Percentiles rank a stretch among this genome's conserved stretches.
phyloP scores from a whole-genome alignment of 2,329 filamentous ascomycete species.

The Penicillium sumatraense region DNA sequence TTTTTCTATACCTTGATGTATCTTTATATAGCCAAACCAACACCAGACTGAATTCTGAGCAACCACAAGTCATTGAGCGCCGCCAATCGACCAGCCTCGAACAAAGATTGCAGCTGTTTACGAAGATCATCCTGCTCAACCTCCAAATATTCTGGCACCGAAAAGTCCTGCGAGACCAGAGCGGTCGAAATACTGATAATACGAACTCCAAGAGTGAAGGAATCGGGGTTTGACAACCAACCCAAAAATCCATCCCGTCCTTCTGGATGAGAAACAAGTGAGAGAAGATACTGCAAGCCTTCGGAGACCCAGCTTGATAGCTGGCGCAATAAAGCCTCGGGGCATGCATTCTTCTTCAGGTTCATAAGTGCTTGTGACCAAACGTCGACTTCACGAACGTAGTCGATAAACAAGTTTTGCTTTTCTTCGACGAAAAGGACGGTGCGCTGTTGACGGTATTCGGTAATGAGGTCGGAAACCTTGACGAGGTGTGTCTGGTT shows the following conservation, averaged over 20 bases:
- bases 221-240: conserved; percentile 70
- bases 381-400: conserved; percentile 71
- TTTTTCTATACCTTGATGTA: background rate
- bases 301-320: conserved; percentile 39
- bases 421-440: conserved; percentile 84
- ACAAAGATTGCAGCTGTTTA: conserved; percentile 30
- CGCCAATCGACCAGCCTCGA: conserved; percentile 25
- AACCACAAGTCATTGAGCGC: conserved; percentile 41
- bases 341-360: conserved; percentile 31
- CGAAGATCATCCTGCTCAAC: conserved; percentile 21
- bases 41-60: conserved; percentile 30
- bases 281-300: conserved; percentile 35
- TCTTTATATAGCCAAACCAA: conserved; percentile 8
- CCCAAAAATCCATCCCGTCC: conserved; percentile 70
- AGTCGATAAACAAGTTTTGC: conserved; percentile 91
- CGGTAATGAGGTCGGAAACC: conserved; percentile 35
- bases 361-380: conserved; percentile 64
- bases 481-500: conserved; percentile 19
- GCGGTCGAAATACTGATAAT: conserved; percentile 43
- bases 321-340: conserved; percentile 22
- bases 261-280: conserved; percentile 31
- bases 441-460: conserved; percentile 43
- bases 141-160: conserved; percentile 20
- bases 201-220: conserved; percentile 58
- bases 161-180: conserved; percentile 30